Evolutionary conservation across 1,284 basidiomycete species (phyloP).

Genomic region (Irpex sp.): DNA sequence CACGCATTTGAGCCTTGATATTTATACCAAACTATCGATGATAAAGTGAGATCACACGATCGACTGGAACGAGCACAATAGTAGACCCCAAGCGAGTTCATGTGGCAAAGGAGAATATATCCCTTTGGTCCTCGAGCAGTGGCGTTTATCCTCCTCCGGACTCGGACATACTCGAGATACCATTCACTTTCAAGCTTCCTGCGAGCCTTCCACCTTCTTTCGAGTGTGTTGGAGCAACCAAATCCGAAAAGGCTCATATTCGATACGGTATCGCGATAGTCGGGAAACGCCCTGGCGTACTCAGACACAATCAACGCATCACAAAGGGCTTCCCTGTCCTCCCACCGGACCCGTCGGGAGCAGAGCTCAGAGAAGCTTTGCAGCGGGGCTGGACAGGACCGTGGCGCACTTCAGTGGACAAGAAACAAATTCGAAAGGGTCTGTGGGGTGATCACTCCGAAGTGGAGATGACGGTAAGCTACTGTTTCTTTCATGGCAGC

Average conservation of each 20-base stretch:
- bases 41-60: background rate
- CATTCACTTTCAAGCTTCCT: slow-evolving; percentile 19
- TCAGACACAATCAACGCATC: background rate
- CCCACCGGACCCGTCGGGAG: slow-evolving; percentile 11
- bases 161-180: slow-evolving; percentile 16
- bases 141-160: slow-evolving; percentile 17
- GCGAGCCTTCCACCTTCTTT: slow-evolving; percentile 18
- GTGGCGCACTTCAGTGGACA: slow-evolving; percentile 6
- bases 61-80: background rate
- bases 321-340: slow-evolving; percentile 16
- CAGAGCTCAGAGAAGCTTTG: background rate
- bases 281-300: background rate
- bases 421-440: slow-evolving; percentile 14
- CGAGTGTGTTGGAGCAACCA: slow-evolving; percentile 3
- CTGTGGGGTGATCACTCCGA: slow-evolving; percentile 18
- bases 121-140: slow-evolving; percentile 18
- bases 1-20: background rate
- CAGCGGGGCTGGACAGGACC: slow-evolving; percentile 1
- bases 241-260: background rate
- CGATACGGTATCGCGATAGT: background rate
- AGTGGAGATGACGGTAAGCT: slow-evolving; percentile 13
- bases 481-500: background rate
- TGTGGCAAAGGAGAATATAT: slow-evolving; percentile 3
- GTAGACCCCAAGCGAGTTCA: background rate
- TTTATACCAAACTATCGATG: background rate